Conservation (phyloP, 768 basidiomycete species). For the Podaxis pistillaris region DNA sequence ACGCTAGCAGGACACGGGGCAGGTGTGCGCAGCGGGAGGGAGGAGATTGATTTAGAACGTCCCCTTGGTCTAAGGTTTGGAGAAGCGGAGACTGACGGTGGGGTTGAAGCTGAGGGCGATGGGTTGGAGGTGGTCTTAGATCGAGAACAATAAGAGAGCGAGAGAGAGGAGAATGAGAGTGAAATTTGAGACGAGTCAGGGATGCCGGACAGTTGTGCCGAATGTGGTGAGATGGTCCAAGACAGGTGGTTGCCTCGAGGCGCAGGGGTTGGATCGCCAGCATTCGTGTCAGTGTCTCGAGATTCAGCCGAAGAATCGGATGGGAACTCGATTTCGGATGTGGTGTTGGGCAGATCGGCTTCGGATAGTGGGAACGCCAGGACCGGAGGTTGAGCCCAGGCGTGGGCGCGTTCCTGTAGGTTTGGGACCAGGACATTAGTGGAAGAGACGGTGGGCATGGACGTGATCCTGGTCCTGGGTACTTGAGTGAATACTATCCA, state of each 20-base stretch:
- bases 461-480: neutral
- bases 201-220: neutral
- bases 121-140: neutral
- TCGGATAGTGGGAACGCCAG: neutral
- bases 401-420: neutral
- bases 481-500: neutral
- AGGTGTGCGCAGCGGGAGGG: neutral
- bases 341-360: neutral
- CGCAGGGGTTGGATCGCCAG: neutral
- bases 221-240: neutral
- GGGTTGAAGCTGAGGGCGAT: neutral
- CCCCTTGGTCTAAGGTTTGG: neutral
- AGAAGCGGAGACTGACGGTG: neutral
- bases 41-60: neutral
- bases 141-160: neutral
- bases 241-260: conserved; percentile 13
- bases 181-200: conserved; percentile 9
- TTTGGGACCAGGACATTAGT: neutral
- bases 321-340: neutral
- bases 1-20: neutral
- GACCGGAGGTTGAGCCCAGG: neutral
- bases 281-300: neutral
- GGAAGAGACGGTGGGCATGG: neutral
- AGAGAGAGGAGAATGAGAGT: neutral
- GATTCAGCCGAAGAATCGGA: neutral